Evolutionary conservation across 2,329 filamentous ascomycete genomes (phyloP).

Genomic region (Nothophaeocryptopus gaeumannii): DNA sequence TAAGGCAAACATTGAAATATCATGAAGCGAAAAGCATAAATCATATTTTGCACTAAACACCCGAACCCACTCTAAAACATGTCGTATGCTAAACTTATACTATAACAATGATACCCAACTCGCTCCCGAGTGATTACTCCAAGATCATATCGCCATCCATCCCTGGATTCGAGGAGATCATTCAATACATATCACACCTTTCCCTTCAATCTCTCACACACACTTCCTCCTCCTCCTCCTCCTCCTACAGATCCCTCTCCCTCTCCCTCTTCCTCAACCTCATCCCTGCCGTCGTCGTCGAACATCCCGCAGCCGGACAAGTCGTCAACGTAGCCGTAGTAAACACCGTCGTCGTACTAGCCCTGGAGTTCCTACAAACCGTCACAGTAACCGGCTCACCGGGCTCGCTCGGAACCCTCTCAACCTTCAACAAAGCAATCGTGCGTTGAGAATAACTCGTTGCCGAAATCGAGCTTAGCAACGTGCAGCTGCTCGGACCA

Average conservation of each 20-base stretch:
- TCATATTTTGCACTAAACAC: too few relatives aligned
- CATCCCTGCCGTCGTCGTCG: background rate
- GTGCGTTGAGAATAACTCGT: conserved; percentile 1
- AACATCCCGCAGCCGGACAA: background rate
- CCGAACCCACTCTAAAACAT: too few relatives aligned
- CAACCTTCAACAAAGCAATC: conserved; percentile 1
- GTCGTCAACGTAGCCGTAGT: conserved; percentile 4
- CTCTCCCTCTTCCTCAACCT: background rate
- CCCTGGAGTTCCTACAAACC: background rate
- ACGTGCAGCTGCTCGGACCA: background rate
- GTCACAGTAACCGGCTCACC: background rate
- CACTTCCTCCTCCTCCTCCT: background rate
- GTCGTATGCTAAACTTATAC: too few relatives aligned
- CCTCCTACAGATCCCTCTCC: background rate
- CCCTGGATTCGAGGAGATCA: too few relatives aligned
- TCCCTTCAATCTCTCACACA: too few relatives aligned
- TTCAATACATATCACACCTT: background rate
- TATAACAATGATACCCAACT: too few relatives aligned
- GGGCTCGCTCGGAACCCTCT: background rate
- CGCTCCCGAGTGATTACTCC: too few relatives aligned
- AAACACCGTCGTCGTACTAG: conserved; percentile 1
- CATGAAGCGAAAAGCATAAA: too few relatives aligned
- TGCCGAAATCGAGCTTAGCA: background rate
- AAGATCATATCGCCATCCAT: too few relatives aligned
- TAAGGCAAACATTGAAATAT: too few relatives aligned